Base-by-base conservation (phyloP, 1,284 basidiomycete species). In the Puccinia polysora region DNA sequence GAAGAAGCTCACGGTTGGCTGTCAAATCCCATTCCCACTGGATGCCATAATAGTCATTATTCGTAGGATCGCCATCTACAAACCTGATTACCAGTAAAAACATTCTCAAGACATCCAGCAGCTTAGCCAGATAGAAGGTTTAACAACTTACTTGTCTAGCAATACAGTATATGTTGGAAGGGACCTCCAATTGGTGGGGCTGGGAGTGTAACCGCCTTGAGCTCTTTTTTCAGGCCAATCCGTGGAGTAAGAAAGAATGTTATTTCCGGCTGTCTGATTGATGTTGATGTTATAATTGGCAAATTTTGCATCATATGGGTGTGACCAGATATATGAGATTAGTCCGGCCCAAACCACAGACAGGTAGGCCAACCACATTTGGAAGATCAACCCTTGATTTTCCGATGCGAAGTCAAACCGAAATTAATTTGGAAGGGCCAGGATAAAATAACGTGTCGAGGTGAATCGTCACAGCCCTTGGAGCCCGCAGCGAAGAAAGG, bases 1-100 rank as follows among this genome's bases (percentile, higher is more conserved):
- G 38, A n/a, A 18, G n/a, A 8, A n/a, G 40, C 70, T 32, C 14
- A 73, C 70, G 70, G 34, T 73, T 73, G 25, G 62, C 62, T 23
- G 50, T 47, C 0, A 86, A 88, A 81, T 94, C 91, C 79, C 84
- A 86, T 81, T 95, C 91, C 80, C 83, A 91, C 78, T 85, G 84
- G 32, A 88, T 86, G 32, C 83, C 83, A 78, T 91, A 94, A 80
- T 83, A 93, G 82, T 94, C 89, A 80, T 94, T 93, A 78, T 94
- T 94, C 43, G 85, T 81, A 3, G 91, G 91, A 78, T 91, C 89
- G 6, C 91, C 91, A 77, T 94, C 75, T 56, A 69, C 49, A 32
- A 68, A 62, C 23, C 64, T 69, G n/a, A 58, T 36, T n/a, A 43
- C 4, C 5, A 3, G 23, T 32, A 40, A 7, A 50, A 32, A 23